Conservation (phyloP, 148 eudicot genomes). For the Camellia japonica region DNA sequence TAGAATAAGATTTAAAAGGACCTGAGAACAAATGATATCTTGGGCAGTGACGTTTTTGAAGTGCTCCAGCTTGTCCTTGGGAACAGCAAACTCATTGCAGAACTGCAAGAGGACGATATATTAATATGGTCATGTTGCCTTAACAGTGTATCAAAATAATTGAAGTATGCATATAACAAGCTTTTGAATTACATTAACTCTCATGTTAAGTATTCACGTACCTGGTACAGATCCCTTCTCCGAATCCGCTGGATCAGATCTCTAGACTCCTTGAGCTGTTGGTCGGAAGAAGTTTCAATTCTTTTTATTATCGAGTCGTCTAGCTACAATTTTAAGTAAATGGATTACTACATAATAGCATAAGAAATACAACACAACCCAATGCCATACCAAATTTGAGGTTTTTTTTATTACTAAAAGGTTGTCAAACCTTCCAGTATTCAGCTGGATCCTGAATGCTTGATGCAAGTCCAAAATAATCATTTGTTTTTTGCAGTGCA, state of each 20-base stretch:
- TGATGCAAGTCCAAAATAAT: conserved; percentile 36
- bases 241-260: conserved; percentile 55
- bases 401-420: background rate
- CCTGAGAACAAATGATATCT: conserved; percentile 69
- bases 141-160: background rate
- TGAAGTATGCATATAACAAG: conserved; percentile 1
- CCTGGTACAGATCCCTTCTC: conserved; percentile 67
- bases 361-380: background rate
- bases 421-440: conserved; percentile 58
- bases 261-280: conserved; percentile 56
- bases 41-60: conserved; percentile 45
- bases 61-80: conserved; percentile 51
- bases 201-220: conserved; percentile 11
- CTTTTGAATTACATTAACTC: background rate
- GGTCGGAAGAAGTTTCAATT: conserved; percentile 43
- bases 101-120: conserved; percentile 28
- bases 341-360: background rate
- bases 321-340: conserved; percentile 35
- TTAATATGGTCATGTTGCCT: background rate
- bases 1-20: conserved; percentile 1
- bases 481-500: conserved; percentile 56
- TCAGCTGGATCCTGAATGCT: conserved; percentile 49
- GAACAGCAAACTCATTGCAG: conserved; percentile 73
- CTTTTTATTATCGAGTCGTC: conserved; percentile 59
- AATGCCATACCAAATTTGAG: background rate